Evolutionary conservation across 2,329 filamentous ascomycete genomes (phyloP).

Genomic region (Cercospora sp.): DNA sequence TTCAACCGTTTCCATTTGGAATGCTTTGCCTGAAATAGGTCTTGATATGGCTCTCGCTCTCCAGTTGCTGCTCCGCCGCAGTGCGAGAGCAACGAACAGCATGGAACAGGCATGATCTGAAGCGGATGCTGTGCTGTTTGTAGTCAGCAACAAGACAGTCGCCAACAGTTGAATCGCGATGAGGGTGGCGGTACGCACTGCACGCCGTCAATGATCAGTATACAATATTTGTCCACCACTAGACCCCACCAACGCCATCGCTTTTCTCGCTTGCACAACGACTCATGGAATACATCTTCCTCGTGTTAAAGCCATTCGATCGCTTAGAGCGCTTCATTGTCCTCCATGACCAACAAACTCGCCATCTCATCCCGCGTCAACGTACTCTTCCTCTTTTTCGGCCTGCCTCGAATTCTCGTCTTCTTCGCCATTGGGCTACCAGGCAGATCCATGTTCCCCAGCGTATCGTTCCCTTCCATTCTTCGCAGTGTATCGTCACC

Average conservation of each 20-base stretch:
- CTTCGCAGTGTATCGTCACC: slow-evolving; percentile 27
- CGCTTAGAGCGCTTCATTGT: background rate
- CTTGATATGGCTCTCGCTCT: no score
- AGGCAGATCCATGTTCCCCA: slow-evolving; percentile 41
- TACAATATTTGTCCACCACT: background rate
- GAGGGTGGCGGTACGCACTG: no score
- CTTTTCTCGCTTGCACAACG: background rate
- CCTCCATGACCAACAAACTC: slow-evolving; percentile 47
- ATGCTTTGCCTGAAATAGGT: no score
- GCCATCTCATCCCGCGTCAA: slow-evolving; percentile 74
- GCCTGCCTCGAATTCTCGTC: slow-evolving; percentile 57
- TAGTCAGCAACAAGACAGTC: background rate
- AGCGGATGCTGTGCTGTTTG: background rate
- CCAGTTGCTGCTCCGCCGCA: no score
- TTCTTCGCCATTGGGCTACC: slow-evolving; percentile 43
- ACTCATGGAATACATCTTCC: background rate
- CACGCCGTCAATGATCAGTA: background rate
- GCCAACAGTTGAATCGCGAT: no score
- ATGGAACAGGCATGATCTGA: background rate
- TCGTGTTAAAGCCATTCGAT: background rate
- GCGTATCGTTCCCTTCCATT: slow-evolving; percentile 27
- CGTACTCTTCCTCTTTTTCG: slow-evolving; percentile 70
- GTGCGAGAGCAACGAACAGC: no score
- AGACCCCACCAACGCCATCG: background rate
- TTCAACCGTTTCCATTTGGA: no score